phyloP scores from a whole-genome alignment of 345 rosid genomes.

The Dimocarpus longan region DNA sequence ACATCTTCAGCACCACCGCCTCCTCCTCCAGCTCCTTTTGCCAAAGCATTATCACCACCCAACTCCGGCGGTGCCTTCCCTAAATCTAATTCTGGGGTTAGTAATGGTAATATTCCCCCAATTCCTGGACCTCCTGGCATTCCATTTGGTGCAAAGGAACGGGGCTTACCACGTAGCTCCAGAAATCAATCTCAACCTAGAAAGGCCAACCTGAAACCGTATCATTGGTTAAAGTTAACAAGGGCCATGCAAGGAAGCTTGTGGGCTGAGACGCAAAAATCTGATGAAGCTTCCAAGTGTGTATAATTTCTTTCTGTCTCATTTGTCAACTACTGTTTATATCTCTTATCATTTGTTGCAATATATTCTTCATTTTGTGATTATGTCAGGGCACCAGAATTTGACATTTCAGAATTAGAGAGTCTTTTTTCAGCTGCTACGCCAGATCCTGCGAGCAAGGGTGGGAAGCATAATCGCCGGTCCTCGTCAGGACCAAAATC shows the following conservation, averaged over 20 bases:
- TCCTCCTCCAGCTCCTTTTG: constrained; percentile 46
- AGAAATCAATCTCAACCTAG: constrained; percentile 54
- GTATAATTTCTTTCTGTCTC: constrained; percentile 16
- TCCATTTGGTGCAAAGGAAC: constrained; percentile 50
- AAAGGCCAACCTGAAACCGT: constrained; percentile 75
- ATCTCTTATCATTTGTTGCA: not conserved
- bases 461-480: constrained; percentile 55
- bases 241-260: constrained; percentile 87
- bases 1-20: constrained; percentile 33
- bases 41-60: constrained; percentile 30
- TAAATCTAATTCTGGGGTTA: constrained; percentile 38
- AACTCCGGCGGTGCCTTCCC: constrained; percentile 23
- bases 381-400: constrained; percentile 69
- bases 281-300: constrained; percentile 75
- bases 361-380: constrained; percentile 21
- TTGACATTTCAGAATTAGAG: constrained; percentile 83
- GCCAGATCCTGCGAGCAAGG: constrained; percentile 44
- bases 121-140: constrained; percentile 64
- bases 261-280: constrained; percentile 84
- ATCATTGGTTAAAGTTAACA: constrained; percentile 88
- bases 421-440: constrained; percentile 68
- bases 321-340: constrained; percentile 6
- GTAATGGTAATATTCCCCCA: constrained; percentile 59
- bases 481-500: constrained; percentile 49
- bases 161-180: constrained; percentile 47